A percentile compares a stretch with the other conserved stretches of the same genome.
These are phyloP conservation scores for Pythium phragmitis DNA, from an alignment of 352 stramenopile genomes.

Conservation along the genomic window DNA sequence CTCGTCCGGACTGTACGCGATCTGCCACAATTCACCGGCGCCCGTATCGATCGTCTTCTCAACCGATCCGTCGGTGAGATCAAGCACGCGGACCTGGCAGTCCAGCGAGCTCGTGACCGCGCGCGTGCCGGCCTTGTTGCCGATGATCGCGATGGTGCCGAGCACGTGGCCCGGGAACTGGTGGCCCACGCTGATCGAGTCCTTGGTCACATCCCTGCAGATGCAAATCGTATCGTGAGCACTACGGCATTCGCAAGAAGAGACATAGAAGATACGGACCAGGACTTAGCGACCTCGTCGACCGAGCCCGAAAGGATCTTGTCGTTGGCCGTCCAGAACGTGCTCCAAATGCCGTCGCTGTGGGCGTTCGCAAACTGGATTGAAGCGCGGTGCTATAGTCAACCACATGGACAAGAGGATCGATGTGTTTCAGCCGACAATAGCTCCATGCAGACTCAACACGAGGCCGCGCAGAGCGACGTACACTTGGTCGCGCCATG, in stretches of 20 bases:
- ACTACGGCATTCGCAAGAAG: neutral
- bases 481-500: conserved; percentile 34
- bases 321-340: conserved; percentile 85
- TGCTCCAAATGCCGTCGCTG: conserved; percentile 88
- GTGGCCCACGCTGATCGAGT: conserved; percentile 73
- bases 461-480: conserved; percentile 1
- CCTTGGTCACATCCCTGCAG: conserved; percentile 60
- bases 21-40: conserved; percentile 86
- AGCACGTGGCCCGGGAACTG: conserved; percentile 84
- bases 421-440: neutral
- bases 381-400: conserved; percentile 69
- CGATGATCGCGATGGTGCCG: conserved; percentile 82
- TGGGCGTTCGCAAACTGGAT: conserved; percentile 83
- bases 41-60: conserved; percentile 86
- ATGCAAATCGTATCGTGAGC: neutral
- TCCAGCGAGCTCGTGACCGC: conserved; percentile 83
- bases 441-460: neutral
- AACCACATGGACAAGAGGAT: neutral
- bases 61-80: conserved; percentile 65
- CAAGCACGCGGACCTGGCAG: conserved; percentile 79
- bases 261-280: conserved; percentile 32
- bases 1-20: conserved; percentile 83
- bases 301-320: conserved; percentile 88
- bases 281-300: conserved; percentile 86
- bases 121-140: conserved; percentile 74